These are phyloP conservation scores for Cruciata laevipes DNA, from an alignment of 257 asterid species.

Conservation along the genomic window DNA sequence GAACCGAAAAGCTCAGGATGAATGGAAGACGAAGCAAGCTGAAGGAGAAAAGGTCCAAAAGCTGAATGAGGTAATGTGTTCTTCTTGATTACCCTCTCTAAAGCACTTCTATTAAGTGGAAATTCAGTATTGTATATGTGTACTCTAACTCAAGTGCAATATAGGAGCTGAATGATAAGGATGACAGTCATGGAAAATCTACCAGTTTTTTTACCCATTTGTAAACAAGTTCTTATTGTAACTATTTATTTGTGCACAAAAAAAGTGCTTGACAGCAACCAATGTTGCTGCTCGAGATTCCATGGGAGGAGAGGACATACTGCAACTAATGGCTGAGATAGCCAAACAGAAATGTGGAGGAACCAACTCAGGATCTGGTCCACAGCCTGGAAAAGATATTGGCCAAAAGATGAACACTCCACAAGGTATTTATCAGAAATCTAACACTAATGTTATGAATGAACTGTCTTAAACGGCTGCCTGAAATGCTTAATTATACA, in stretches of 20 bases:
- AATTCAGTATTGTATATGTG: not conserved
- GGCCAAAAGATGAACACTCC: slow-evolving; percentile 36
- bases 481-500: too few relatives aligned
- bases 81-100: not conserved
- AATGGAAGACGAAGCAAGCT: slow-evolving; percentile 85
- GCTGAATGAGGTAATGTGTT: slow-evolving; percentile 48
- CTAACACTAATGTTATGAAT: not conserved
- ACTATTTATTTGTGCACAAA: slow-evolving; percentile 4
- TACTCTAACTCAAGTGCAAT: slow-evolving; percentile 51
- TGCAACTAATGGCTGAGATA: slow-evolving; percentile 80
- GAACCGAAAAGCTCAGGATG: slow-evolving; percentile 80
- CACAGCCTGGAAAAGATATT: slow-evolving; percentile 52
- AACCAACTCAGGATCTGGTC: slow-evolving; percentile 41
- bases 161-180: slow-evolving; percentile 62
- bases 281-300: slow-evolving; percentile 98
- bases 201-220: slow-evolving; percentile 11
- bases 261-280: slow-evolving; percentile 42
- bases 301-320: slow-evolving; percentile 89
- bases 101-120: not conserved
- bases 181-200: slow-evolving; percentile 55
- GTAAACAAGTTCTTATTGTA: not conserved
- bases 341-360: slow-evolving; percentile 89
- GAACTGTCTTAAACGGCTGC: not conserved
- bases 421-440: slow-evolving; percentile 21
- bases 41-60: slow-evolving; percentile 69